Percentiles rank a stretch among this genome's conserved stretches.
These are phyloP conservation scores for Metschnikowia continentalis DNA, from an alignment of 805 yeast genomes.

Conservation along the genomic window DNA sequence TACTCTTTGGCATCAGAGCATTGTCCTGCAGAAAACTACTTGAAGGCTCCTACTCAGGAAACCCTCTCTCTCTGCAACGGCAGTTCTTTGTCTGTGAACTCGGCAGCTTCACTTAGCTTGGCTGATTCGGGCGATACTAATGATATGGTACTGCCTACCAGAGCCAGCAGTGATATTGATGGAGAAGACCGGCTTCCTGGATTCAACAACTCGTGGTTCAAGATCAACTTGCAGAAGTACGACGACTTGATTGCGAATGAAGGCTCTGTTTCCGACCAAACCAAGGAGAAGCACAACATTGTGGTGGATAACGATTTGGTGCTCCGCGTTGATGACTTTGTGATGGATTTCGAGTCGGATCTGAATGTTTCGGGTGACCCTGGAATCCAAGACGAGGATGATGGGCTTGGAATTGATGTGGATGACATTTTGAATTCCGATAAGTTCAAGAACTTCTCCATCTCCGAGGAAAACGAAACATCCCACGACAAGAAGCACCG, in stretches of 20 bases:
- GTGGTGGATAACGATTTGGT: conserved; percentile 19
- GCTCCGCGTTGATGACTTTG: conserved; percentile 19
- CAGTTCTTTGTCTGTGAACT: conserved; percentile 7
- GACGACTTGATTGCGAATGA: conserved; percentile 24
- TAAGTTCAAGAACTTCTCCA: conserved; percentile 29
- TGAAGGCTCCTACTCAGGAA: conserved; percentile 13
- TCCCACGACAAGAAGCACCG: conserved; percentile 13
- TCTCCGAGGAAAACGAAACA: conserved; percentile 15
- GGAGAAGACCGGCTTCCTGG: conserved; percentile 27
- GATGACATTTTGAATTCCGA: conserved; percentile 40
- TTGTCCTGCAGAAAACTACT: conserved; percentile 40
- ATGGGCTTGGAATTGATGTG: conserved; percentile 41
- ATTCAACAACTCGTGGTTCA: conserved; percentile 35
- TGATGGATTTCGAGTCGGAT: conserved; percentile 2
- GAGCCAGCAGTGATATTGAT: conserved; percentile 10
- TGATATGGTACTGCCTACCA: background rate
- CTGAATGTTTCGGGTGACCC: background rate
- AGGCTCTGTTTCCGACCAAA: background rate
- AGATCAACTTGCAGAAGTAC: conserved; percentile 30
- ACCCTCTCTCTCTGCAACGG: background rate
- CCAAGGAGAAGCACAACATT: conserved; percentile 21
- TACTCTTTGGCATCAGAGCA: conserved; percentile 65
- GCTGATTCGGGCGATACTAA: background rate
- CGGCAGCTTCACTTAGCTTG: background rate
- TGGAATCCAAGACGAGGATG: conserved; percentile 18